Evolutionary conservation across 2,329 filamentous ascomycete genomes (phyloP), one percentile per base, ranked within the genome.

Genomic region (Fusarium veterinarium): DNA sequence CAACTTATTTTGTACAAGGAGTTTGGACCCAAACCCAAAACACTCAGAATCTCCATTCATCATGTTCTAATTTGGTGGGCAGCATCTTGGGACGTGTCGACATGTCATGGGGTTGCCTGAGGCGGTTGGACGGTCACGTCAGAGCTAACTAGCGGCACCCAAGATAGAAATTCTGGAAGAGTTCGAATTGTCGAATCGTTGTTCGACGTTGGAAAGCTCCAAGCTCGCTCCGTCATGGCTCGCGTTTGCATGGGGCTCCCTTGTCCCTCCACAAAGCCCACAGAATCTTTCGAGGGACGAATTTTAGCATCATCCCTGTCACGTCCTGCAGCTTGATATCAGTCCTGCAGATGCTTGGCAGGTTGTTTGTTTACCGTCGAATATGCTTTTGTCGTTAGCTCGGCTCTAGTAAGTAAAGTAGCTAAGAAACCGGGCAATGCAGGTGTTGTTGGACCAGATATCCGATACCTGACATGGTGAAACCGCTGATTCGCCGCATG

Each of bases 121-220:
- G 67, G 61, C 55, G 60, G 73, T 72, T 73, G 23, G 65, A 63
- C 61, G 58, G 76, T 73, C 74, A 76, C 73, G 76, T 77, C 74
- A 77, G 75, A 76, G 61, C 35, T 38, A 65, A 55, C 64, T 75
- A 77, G 75, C 56, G 72, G 72, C 66, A 69, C 44, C 58, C 61
- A 60, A 67, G 60, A 60, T 72, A 68, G 68, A 72, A 72, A 72
- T 78, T 78, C 76, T 78, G 76, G 76, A 78, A 78, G 64, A 73
- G 64, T 78, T 78, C 76, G 73, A 78, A 78, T 78, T 78, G 76
- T 76, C 76, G 75, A 78, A 77, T 78, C 66, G 63, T 60, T 41
- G 64, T 73, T 56, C 60, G 53, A 55, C 55, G 53, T 69, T 74
- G 66, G 55, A 61, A 48, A 73, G 66, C 55, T 71, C 53, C 60